Evolutionary conservation across 176 grass and related monocot species (phyloP), one percentile per base, ranked within the genome.

Genomic region (Lolium rigidum): DNA sequence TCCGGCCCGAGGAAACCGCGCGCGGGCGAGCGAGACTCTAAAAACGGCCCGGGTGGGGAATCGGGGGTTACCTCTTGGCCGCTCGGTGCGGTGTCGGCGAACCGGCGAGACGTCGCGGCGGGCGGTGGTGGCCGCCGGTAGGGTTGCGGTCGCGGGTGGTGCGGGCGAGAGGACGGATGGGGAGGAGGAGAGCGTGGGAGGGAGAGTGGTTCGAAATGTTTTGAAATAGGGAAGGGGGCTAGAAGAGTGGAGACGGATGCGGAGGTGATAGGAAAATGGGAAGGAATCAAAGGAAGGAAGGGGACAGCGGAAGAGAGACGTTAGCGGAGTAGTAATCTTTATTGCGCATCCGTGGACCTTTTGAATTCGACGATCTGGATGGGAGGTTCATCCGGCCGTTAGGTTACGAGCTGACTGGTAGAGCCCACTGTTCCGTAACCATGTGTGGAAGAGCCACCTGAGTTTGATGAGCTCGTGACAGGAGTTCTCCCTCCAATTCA

Each of bases 171-270:
- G n/a, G n/a, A n/a, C n/a, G n/a, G n/a, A n/a, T n/a, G n/a, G n/a
- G n/a, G n/a, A n/a, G n/a, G 8, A 7, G 71, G 52, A 22, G 80
- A 28, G 68, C 47, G 35, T 18, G 58, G 39, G 64, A 39, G 69
- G 64, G 73, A 71, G 52, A 37, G 74, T 43, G 71, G 38, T 87
- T 91, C n/a, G 85, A 91, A 91, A 77, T 85, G 81, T 69, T 91
- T 91, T 91, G 89, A 91, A 88, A 85, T 70, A 69, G 66, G 49
- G 50, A 10, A 79, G 66, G 17, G 65, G 80, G 66, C 66, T 62
- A 79, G n/a, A 65, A 55, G 65, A 28, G 43, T 5, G 72, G 84
- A 73, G 78, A 44, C 21, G 52, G 52, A 18, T 35, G 72, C 63
- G 51, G 57, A 12, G 74, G 35, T 75, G n/a, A 70, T 87, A n/a